These are phyloP conservation scores for Leccinum huronense DNA, from an alignment of 1,284 basidiomycete genomes.

Conservation along the genomic window DNA sequence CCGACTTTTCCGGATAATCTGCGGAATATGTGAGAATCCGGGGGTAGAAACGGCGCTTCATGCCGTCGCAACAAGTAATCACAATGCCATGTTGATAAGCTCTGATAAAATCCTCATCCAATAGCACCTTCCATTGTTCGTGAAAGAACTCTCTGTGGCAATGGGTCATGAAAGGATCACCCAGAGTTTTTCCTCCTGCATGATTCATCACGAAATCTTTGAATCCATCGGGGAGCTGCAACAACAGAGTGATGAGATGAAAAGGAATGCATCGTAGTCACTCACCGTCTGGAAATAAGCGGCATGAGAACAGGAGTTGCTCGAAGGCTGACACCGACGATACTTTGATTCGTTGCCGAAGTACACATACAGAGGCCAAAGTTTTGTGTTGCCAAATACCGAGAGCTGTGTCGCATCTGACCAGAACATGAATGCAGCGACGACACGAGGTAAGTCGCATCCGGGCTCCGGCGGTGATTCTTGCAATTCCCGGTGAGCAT, in stretches of 20 bases:
- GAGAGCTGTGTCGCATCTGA: not conserved
- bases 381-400: not conserved
- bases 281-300: not conserved
- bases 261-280: not conserved
- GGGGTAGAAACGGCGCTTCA: not conserved
- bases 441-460: not conserved
- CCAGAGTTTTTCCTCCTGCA: not conserved
- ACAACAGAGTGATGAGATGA: not conserved
- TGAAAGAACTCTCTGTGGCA: not conserved
- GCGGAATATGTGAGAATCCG: not conserved
- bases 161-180: not conserved
- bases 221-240: not conserved
- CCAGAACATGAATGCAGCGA: not conserved
- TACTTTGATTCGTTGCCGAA: not conserved
- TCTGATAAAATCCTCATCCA: not conserved
- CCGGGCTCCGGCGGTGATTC: not conserved
- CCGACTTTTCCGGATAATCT: not conserved
- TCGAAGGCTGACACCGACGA: not conserved
- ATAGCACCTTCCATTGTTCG: not conserved
- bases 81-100: not conserved
- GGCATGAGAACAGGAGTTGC: not conserved
- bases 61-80: not conserved
- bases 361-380: not conserved
- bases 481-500: not conserved
- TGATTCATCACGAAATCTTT: not conserved